Evolutionary conservation across 345 rosid genomes (phyloP).

Genomic region (Boechera stricta): DNA sequence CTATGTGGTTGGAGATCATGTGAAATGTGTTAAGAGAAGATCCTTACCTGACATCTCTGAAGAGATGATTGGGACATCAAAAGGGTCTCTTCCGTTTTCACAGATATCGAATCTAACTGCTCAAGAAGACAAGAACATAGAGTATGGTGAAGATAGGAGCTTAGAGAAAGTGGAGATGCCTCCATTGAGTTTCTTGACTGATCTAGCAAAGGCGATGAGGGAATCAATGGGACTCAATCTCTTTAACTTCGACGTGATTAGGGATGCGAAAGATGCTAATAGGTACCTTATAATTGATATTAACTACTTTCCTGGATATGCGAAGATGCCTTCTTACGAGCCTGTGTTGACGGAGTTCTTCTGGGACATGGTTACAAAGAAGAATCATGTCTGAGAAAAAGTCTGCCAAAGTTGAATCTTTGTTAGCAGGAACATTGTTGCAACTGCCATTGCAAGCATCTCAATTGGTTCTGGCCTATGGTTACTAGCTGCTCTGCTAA

Average conservation of each 20-base stretch:
- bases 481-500: conserved; percentile 44
- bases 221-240: conserved; percentile 57
- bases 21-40: conserved; percentile 56
- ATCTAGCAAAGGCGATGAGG: conserved; percentile 56
- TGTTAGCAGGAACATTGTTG: conserved; percentile 24
- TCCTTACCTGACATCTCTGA: conserved; percentile 62
- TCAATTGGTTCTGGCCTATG: conserved; percentile 29
- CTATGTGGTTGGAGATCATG: conserved; percentile 58
- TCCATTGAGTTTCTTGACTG: conserved; percentile 52
- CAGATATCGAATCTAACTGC: conserved; percentile 59
- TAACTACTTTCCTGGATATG: conserved; percentile 77
- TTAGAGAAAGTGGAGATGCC: conserved; percentile 61
- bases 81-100: conserved; percentile 60
- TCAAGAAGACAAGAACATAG: conserved; percentile 31
- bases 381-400: conserved; percentile 37
- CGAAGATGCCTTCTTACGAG: conserved; percentile 67
- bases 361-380: conserved; percentile 48
- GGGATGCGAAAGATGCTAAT: conserved; percentile 55
- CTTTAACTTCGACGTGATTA: conserved; percentile 72
- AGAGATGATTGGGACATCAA: conserved; percentile 49
- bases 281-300: conserved; percentile 64
- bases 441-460: conserved; percentile 32
- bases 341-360: conserved; percentile 59
- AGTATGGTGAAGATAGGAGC: conserved; percentile 40
- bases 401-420: conserved; percentile 21